phyloP scores from a whole-genome alignment of 768 basidiomycete species.

The Piloderma croceum region DNA sequence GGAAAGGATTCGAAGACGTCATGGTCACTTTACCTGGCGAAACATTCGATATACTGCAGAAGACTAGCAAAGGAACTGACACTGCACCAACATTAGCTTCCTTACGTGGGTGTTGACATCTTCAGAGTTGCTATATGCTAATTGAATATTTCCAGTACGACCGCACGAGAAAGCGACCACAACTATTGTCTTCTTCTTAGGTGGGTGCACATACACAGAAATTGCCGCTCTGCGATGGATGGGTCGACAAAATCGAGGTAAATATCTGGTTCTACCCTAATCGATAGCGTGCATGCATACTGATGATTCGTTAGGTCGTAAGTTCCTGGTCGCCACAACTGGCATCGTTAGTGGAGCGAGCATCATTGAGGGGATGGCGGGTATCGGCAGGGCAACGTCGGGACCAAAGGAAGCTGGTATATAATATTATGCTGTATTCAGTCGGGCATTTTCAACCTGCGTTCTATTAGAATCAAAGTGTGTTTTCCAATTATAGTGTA shows the following conservation, averaged over 20 bases:
- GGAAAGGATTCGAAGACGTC: slow-evolving; percentile 96
- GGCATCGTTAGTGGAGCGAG: slow-evolving; percentile 79
- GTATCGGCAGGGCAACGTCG: slow-evolving; percentile 25
- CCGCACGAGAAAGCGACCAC: slow-evolving; percentile 62
- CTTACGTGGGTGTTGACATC: slow-evolving; percentile 25
- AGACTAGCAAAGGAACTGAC: slow-evolving; percentile 26
- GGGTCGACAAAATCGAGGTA: slow-evolving; percentile 76
- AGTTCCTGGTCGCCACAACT: slow-evolving; percentile 87
- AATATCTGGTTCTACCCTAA: slow-evolving; percentile 10
- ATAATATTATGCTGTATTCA: slow-evolving; percentile 16
- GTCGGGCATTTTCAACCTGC: slow-evolving; percentile 1
- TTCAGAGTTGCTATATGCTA: slow-evolving; percentile 5
- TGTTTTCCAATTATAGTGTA: slow-evolving; percentile 5
- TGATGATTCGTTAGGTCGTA: slow-evolving; percentile 53
- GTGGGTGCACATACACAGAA: slow-evolving; percentile 96
- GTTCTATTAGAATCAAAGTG: slow-evolving; percentile 3
- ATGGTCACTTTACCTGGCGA: slow-evolving; percentile 77
- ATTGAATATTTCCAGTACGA: slow-evolving; percentile 30
- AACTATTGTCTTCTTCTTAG: slow-evolving; percentile 93
- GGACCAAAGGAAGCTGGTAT: slow-evolving; percentile 41
- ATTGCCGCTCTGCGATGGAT: slow-evolving; percentile 95
- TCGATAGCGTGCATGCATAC: slow-evolving; percentile 3
- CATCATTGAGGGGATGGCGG: slow-evolving; percentile 65
- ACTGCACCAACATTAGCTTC: slow-evolving; percentile 23
- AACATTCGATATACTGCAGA: slow-evolving; percentile 72